These are phyloP conservation scores for Yamadazyma tumulicola DNA, from an alignment of 805 yeast genomes.

Conservation along the genomic window DNA sequence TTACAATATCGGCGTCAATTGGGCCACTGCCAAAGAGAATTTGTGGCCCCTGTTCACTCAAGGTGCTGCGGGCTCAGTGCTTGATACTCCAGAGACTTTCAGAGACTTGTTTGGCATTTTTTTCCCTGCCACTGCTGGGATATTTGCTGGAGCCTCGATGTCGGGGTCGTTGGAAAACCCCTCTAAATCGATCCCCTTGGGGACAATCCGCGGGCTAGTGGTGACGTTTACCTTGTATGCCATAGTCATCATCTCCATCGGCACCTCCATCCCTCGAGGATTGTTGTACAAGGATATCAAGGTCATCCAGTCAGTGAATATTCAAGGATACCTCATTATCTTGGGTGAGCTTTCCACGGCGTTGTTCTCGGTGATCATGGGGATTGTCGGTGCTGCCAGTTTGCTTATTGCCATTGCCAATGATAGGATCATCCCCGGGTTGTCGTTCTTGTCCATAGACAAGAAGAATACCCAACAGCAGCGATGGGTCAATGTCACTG, in stretches of 20 bases:
- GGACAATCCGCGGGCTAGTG: slow-evolving; percentile 82
- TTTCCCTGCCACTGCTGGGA: slow-evolving; percentile 98
- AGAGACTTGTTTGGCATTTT: slow-evolving; percentile 88
- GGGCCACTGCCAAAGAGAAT: slow-evolving; percentile 63
- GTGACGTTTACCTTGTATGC: slow-evolving; percentile 76
- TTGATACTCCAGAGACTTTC: slow-evolving; percentile 63
- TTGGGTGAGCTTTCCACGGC: slow-evolving; percentile 93
- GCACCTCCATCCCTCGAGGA: slow-evolving; percentile 75
- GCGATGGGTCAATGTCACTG: slow-evolving; percentile 56
- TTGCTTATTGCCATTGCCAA: slow-evolving; percentile 87
- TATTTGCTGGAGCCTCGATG: slow-evolving; percentile 98
- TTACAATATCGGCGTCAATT: slow-evolving; percentile 64
- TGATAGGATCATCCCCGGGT: slow-evolving; percentile 83
- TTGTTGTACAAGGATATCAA: slow-evolving; percentile 76
- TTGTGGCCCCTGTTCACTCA: slow-evolving; percentile 76
- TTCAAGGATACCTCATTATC: slow-evolving; percentile 64
- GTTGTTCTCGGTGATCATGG: slow-evolving; percentile 89
- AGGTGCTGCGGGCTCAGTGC: slow-evolving; percentile 89
- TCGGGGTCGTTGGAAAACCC: slow-evolving; percentile 89
- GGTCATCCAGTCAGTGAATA: slow-evolving; percentile 76
- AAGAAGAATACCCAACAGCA: slow-evolving; percentile 40
- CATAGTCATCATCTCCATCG: slow-evolving; percentile 77
- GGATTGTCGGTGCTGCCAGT: slow-evolving; percentile 93
- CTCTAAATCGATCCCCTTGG: slow-evolving; percentile 84
- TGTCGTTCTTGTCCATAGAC: slow-evolving; percentile 45